A percentile compares a stretch with the other conserved stretches of the same genome.
These are phyloP conservation scores for Dissoconium aciculare DNA, from an alignment of 2,329 filamentous ascomycete genomes.

Conservation along the genomic window DNA sequence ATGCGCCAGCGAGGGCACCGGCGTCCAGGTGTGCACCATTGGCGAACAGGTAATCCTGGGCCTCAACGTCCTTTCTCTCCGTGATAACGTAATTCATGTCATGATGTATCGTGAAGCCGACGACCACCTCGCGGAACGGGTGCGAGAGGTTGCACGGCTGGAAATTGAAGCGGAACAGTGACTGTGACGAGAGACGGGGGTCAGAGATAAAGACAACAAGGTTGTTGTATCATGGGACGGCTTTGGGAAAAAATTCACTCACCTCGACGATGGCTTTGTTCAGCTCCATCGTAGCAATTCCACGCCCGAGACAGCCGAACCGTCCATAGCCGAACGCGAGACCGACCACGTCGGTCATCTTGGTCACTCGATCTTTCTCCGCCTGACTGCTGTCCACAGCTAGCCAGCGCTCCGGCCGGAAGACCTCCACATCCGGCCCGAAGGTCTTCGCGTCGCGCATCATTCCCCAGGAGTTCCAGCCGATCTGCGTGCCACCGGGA, in stretches of 20 bases:
- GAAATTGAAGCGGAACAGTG: conserved; percentile 24
- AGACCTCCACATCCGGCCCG: conserved; percentile 25
- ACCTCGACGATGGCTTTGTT: conserved; percentile 27
- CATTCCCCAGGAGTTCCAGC: conserved; percentile 27
- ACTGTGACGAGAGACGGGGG: too few species aligned
- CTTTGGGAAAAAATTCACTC: too few species aligned
- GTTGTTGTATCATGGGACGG: too few species aligned
- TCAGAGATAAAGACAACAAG: not conserved
- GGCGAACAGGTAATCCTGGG: not conserved
- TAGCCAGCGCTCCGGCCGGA: conserved; percentile 27
- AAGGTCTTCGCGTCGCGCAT: conserved; percentile 25
- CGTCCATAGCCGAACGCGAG: conserved; percentile 25
- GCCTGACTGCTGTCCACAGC: conserved; percentile 15
- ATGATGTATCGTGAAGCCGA: conserved; percentile 25
- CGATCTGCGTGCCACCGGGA: conserved; percentile 25
- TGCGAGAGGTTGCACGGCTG: conserved; percentile 25
- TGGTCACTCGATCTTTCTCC: conserved; percentile 16
- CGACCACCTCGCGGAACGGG: conserved; percentile 24
- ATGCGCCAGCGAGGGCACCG: conserved; percentile 11
- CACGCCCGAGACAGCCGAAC: conserved; percentile 25
- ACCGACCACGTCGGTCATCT: conserved; percentile 25
- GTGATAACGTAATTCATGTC: conserved; percentile 26
- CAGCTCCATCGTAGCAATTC: conserved; percentile 26
- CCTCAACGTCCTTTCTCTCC: conserved; percentile 12
- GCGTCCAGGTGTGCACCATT: conserved; percentile 5